Percentiles rank a stretch among this genome's conserved stretches.
phyloP scores from a whole-genome alignment of 345 rosid genomes.

The Diplotaxis tenuifolia region DNA sequence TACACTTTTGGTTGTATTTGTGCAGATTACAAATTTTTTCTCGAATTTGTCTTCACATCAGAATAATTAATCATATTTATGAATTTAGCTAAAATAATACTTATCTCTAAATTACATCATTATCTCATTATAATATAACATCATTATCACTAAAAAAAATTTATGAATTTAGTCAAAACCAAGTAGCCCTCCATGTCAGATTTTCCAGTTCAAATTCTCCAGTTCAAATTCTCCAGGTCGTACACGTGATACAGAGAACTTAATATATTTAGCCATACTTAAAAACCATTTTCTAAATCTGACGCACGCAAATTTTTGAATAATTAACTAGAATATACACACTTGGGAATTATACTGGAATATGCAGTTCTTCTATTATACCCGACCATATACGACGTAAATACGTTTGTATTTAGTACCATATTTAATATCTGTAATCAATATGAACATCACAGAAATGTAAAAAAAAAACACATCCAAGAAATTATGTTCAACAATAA shows the following conservation, averaged over 20 bases:
- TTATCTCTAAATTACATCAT: too few relatives aligned
- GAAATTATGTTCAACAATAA: not conserved
- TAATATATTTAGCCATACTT: not conserved
- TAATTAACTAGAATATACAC: not conserved
- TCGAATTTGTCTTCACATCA: constrained; percentile 10
- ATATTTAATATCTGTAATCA: not conserved
- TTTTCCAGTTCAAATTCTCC: not conserved
- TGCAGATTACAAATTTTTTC: not conserved
- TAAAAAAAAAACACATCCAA: too few relatives aligned
- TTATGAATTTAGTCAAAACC: constrained; percentile 5
- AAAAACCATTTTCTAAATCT: not conserved
- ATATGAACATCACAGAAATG: not conserved
- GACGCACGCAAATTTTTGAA: not conserved
- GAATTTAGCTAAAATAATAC: constrained; percentile 12
- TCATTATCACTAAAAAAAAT: too few relatives aligned
- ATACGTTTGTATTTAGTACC: not conserved
- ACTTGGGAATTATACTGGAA: not conserved
- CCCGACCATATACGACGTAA: not conserved
- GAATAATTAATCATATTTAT: not conserved
- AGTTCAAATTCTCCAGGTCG: not conserved
- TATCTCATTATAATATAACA: too few relatives aligned
- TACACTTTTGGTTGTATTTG: constrained; percentile 10
- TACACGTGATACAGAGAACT: not conserved
- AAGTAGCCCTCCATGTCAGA: constrained; percentile 9
- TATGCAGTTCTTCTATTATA: not conserved